Percentiles rank a stretch among this genome's conserved stretches.
Conservation (phyloP, 2,329 filamentous ascomycete species). For the Penicillium polonicum region DNA sequence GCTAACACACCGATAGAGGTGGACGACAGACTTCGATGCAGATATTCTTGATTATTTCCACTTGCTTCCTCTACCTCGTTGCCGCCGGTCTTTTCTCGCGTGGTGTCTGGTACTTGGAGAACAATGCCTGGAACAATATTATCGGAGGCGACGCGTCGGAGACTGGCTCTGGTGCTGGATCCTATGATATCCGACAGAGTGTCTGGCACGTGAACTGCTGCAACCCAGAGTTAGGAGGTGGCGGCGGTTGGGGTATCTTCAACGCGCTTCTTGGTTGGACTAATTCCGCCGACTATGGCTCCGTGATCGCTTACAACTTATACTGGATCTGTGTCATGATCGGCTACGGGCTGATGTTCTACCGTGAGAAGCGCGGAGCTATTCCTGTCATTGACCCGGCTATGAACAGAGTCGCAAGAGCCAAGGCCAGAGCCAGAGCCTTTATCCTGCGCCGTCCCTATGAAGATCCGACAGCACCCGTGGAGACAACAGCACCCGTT, state of each 20-base stretch:
- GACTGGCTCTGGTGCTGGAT: slow-evolving; percentile 66
- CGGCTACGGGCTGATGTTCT: slow-evolving; percentile 19
- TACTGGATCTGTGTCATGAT: slow-evolving; percentile 61
- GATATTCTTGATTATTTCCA: slow-evolving; percentile 76
- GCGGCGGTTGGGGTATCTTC: slow-evolving; percentile 81
- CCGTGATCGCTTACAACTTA: slow-evolving; percentile 80
- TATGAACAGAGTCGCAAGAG: slow-evolving; percentile 4
- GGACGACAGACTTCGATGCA: slow-evolving; percentile 68
- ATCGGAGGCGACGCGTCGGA: slow-evolving; percentile 55
- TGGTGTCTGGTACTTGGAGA: slow-evolving; percentile 72
- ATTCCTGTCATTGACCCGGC: slow-evolving; percentile 21
- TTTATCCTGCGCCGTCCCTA: slow-evolving; percentile 18
- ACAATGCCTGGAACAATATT: slow-evolving; percentile 51
- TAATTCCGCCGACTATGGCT: slow-evolving; percentile 84
- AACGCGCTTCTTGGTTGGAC: slow-evolving; percentile 83
- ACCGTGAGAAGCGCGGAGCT: slow-evolving; percentile 19
- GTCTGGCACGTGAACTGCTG: slow-evolving; percentile 89
- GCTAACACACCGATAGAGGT: slow-evolving; percentile 42
- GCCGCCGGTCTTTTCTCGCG: slow-evolving; percentile 79
- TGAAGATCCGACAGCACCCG: slow-evolving; percentile 2
- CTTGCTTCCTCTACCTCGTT: slow-evolving; percentile 80
- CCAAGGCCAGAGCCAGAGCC: slow-evolving; percentile 17
- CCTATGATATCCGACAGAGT: slow-evolving; percentile 73
- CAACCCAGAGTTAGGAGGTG: slow-evolving; percentile 67
- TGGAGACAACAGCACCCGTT: neutral